A percentile compares a stretch with the other conserved stretches of the same genome.
Conservation (phyloP, 257 asterid genomes). For the Petunia secreta region DNA sequence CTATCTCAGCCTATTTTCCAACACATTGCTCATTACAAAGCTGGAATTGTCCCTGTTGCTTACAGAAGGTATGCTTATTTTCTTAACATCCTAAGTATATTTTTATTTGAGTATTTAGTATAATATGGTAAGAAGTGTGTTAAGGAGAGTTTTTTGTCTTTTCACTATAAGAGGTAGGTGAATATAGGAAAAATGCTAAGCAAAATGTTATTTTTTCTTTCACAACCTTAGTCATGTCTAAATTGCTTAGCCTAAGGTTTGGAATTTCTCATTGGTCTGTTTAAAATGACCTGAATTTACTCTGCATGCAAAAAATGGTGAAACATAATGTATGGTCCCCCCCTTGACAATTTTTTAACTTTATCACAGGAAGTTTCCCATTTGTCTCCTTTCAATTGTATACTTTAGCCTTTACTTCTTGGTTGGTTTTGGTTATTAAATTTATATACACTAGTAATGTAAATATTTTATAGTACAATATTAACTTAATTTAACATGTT, state of each 20-base stretch:
- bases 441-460: too few species aligned
- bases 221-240: background rate
- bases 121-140: background rate
- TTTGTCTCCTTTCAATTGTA: slow-evolving; percentile 7
- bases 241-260: slow-evolving; percentile 6
- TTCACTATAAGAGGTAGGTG: background rate
- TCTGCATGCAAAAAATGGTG: background rate
- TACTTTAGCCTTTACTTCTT: background rate
- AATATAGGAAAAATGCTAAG: background rate
- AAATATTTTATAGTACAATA: too few species aligned
- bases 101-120: background rate
- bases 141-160: slow-evolving; percentile 1
- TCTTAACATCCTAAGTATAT: background rate
- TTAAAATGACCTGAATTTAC: background rate
- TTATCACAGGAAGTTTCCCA: slow-evolving; percentile 4
- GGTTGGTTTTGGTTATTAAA: background rate
- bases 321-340: slow-evolving; percentile 16
- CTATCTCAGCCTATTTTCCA: slow-evolving; percentile 83
- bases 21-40: slow-evolving; percentile 77
- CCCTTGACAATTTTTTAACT: background rate
- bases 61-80: slow-evolving; percentile 57
- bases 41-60: slow-evolving; percentile 93
- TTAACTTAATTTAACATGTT: too few species aligned
- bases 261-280: background rate
- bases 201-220: background rate